phyloP scores from a whole-genome alignment of 2,329 filamentous ascomycete species.

The Teratosphaeria nubilosa region DNA sequence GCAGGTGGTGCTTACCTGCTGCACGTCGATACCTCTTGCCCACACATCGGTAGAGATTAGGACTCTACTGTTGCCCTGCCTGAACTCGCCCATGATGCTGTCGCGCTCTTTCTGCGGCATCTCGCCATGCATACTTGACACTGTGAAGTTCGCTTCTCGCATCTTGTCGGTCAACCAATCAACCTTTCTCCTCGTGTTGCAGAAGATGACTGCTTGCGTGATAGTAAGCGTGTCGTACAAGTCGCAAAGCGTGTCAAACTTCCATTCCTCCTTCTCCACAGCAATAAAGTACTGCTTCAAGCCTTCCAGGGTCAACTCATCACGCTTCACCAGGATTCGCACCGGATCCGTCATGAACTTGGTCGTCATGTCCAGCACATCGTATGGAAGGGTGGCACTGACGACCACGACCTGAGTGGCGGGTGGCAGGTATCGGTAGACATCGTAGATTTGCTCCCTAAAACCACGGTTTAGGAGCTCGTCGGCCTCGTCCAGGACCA shows the following conservation, averaged over 20 bases:
- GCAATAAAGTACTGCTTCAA: constrained; percentile 99
- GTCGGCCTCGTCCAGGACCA: constrained; percentile 67
- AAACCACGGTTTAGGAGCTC: constrained; percentile 86
- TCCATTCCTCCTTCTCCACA: constrained; percentile 99
- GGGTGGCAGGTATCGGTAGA: constrained; percentile 92
- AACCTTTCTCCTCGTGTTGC: constrained; percentile 97
- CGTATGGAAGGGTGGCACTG: constrained; percentile 91
- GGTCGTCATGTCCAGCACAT: constrained; percentile 97
- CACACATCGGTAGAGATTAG: constrained; percentile 96
- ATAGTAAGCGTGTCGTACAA: constrained; percentile 98
- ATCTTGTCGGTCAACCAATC: constrained; percentile 99
- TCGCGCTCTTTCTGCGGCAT: constrained; percentile 98
- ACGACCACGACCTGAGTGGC: constrained; percentile 98
- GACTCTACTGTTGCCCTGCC: constrained; percentile 90
- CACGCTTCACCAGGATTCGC: constrained; percentile 94
- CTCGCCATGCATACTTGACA: constrained; percentile 97
- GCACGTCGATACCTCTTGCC: constrained; percentile 97
- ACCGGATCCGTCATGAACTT: constrained; percentile 99
- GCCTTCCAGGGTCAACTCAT: constrained; percentile 93
- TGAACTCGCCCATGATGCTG: constrained; percentile 98
- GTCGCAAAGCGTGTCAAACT: constrained; percentile 96
- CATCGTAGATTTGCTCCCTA: constrained; percentile 97
- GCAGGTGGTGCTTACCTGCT: constrained; percentile 46
- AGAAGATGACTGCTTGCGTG: constrained; percentile 98
- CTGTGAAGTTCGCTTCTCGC: constrained; percentile 96